phyloP scores from a whole-genome alignment of 441 rosid species.

The Adansonia madagascariensis region DNA sequence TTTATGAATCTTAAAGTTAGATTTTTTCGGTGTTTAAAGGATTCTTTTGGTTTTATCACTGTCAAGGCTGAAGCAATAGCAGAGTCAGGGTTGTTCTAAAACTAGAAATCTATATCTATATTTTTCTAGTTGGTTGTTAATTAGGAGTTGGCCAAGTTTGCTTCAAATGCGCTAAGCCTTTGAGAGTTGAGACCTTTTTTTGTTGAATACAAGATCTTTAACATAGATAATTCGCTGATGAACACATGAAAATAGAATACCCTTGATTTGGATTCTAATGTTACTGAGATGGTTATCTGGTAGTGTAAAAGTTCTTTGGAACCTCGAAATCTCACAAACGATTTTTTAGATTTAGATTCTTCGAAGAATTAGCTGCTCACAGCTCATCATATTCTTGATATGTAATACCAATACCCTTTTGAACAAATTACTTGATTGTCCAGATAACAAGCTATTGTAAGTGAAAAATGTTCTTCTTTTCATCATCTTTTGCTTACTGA shows the following conservation, averaged over 20 bases:
- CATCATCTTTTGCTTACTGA: constrained; percentile 24
- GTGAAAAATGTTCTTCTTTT: background rate
- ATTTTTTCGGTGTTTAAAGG: background rate
- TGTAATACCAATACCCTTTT: background rate
- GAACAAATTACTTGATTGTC: background rate
- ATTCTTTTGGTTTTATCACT: background rate
- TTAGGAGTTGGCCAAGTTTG: background rate
- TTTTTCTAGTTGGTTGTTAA: background rate
- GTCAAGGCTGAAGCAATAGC: background rate
- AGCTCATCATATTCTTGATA: background rate
- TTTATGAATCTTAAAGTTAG: constrained; percentile 22
- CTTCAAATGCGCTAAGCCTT: background rate
- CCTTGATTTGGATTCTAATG: background rate
- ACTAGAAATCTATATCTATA: background rate
- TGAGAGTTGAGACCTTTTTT: background rate
- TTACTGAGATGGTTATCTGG: background rate
- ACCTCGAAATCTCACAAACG: background rate
- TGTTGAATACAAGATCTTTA: background rate
- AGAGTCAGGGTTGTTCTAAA: background rate
- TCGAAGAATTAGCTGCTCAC: background rate
- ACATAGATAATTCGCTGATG: background rate
- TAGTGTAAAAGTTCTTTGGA: background rate
- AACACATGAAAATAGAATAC: background rate
- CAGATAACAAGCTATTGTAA: background rate
- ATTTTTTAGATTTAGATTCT: background rate